Evolutionary conservation across 805 yeast species (phyloP).

Genomic region (Kluyveromyces lactis): DNA sequence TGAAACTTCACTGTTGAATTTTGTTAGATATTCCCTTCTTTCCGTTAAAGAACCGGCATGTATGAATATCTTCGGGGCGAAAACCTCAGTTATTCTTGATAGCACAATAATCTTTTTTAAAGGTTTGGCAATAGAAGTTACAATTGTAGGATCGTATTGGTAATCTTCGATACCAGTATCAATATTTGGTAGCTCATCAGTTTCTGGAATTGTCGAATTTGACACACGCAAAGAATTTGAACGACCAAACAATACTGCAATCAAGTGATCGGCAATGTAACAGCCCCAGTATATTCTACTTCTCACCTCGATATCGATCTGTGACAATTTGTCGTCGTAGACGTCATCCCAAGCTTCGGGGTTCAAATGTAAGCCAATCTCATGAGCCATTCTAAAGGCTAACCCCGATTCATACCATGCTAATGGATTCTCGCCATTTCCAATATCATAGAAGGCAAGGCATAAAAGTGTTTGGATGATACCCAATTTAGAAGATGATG

Average conservation of each 20-base stretch:
- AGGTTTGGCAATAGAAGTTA: slow-evolving; percentile 18
- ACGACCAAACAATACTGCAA: slow-evolving; percentile 46
- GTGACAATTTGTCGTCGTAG: slow-evolving; percentile 31
- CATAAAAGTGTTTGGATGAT: slow-evolving; percentile 45
- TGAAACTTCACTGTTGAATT: slow-evolving; percentile 39
- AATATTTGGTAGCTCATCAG: slow-evolving; percentile 47
- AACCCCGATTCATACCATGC: slow-evolving; percentile 56
- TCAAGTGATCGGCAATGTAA: slow-evolving; percentile 51
- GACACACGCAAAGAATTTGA: slow-evolving; percentile 43
- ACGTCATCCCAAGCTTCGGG: slow-evolving; percentile 45
- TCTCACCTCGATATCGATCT: slow-evolving; percentile 43
- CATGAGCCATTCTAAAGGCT: slow-evolving; percentile 53
- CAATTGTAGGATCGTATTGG: slow-evolving; percentile 28
- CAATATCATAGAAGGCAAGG: slow-evolving; percentile 50
- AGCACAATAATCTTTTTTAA: slow-evolving; percentile 34
- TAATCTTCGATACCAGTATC: slow-evolving; percentile 49
- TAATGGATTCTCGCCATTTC: slow-evolving; percentile 44
- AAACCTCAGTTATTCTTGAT: slow-evolving; percentile 28
- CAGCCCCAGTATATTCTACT: slow-evolving; percentile 57
- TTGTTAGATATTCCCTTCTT: slow-evolving; percentile 29
- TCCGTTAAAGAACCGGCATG: slow-evolving; percentile 23
- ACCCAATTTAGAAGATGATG: slow-evolving; percentile 38
- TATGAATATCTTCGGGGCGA: slow-evolving; percentile 20
- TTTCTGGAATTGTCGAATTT: slow-evolving; percentile 51
- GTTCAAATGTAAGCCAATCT: slow-evolving; percentile 49